Base-by-base conservation (phyloP, 495 filamentous ascomycete genomes). In the Aspergillus indologenus region DNA sequence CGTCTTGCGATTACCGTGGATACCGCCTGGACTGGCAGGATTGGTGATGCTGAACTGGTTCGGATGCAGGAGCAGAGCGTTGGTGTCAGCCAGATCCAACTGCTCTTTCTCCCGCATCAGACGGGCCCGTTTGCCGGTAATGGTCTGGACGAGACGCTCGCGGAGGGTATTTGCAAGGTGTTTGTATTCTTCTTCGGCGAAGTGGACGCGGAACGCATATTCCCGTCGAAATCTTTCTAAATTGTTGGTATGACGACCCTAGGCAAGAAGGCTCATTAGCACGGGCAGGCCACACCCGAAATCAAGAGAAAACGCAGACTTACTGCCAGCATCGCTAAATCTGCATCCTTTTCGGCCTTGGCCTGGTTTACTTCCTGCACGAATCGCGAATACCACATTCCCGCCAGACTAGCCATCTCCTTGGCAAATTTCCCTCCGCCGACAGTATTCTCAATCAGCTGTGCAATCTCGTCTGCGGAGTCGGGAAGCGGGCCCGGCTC, bases 11-110 rank as follows among this genome's bases (percentile, higher is more conserved):
- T 90, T 90, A 59, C 84, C 85, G 65, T 92, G 89, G 21, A 88
- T 78, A 34, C 89, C 89, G 48, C 91, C 89, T 12, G 92, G 90
- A 68, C 89, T 92, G 17, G 88, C 76, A 23, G 86, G 86, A 68
- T 90, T 89, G 62, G 85, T 86, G 58, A 96, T 84, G 71, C 87
- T 89, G 73, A 92, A 97, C 67, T 98, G 94, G 61, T 88, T 93
- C 15, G 95, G 92, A 65, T 98, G 91, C 7, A 96, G 83, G 29
- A 96, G 85, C 5, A 95, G 82, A 14, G 94, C 90, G 62, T 89
- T 95, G 58, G 84, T 87, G 65, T 98, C 95, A 15, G 87, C 83
- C 40, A 97, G 90, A 61, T 98, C 94, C 40, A 95, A 71, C 67
- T 85, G 74, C 61, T 98, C 95, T 68, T 96, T 97, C 63, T 98